phyloP scores from a whole-genome alignment of 2,329 filamentous ascomycete species.

The Elsinoe perseae region DNA sequence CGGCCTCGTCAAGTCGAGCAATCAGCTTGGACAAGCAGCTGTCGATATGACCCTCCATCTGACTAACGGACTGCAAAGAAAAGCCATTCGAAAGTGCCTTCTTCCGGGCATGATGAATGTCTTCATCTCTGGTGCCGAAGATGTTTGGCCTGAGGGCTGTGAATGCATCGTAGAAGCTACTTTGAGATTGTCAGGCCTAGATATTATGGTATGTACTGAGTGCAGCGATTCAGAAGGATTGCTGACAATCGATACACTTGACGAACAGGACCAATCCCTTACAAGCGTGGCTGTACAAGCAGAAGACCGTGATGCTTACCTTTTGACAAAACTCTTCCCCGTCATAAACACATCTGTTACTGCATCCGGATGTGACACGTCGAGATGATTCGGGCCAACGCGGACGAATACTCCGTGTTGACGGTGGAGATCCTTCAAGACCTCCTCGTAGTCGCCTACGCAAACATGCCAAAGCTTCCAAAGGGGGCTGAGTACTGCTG shows the following conservation, averaged over 20 bases:
- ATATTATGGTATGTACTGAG: not conserved
- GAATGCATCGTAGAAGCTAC: constrained; percentile 12
- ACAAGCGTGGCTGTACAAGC: not conserved
- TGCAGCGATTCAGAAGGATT: not conserved
- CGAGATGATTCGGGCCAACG: constrained; percentile 6
- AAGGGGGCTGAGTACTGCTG: constrained; percentile 15
- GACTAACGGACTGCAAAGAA: constrained; percentile 4
- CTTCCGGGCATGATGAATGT: constrained; percentile 10
- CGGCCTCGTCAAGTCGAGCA: not conserved
- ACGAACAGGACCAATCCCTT: not conserved
- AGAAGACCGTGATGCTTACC: not conserved
- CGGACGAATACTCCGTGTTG: not conserved
- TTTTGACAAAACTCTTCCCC: constrained; percentile 8
- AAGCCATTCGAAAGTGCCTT: constrained; percentile 10
- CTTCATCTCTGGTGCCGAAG: constrained; percentile 9
- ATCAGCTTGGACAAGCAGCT: constrained; percentile 3
- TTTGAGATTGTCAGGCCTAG: not conserved
- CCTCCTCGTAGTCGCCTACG: not conserved
- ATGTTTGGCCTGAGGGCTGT: constrained; percentile 8
- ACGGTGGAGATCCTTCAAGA: not conserved
- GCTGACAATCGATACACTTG: not conserved
- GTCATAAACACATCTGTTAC: constrained; percentile 4
- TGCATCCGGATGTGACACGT: not conserved
- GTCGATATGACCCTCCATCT: constrained; percentile 9
- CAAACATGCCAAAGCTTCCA: constrained; percentile 10